Base-by-base conservation (phyloP, 148 eudicot genomes). In the Rhododendron ferrugineum region DNA sequence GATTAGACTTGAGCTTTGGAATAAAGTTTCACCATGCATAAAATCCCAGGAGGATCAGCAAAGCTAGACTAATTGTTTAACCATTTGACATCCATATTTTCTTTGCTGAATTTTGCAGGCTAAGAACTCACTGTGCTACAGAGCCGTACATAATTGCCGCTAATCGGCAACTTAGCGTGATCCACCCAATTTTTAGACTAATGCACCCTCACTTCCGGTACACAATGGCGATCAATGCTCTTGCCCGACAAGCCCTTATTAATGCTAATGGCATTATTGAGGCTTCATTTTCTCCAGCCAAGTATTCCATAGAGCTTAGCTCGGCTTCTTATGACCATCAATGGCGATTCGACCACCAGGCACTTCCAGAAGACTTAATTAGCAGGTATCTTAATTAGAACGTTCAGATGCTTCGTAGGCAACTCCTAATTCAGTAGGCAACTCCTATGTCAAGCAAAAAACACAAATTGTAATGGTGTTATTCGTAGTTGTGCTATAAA, bases 141-240 rank as follows among this genome's bases (percentile, higher is more conserved):
- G 98, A 96, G 85, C 97, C 97, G 13, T 96, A 93, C 89, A 89
- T 94, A 75, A 96, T 96, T 20, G 97, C 98, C 8, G 84, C 89
- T 11, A 89, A 93, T 78, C 85, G 98, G 84, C 98, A 94, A 79
- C 88, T 96, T 8, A 96, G 98, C 78, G 91, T 92, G 11, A 86
- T 93, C 91, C 98, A 96, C 85, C 98, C 98, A 0, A 96, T 96
- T 30, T 88, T 88, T 78, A 91, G 91, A 81, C 91, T 96, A 11
- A 11, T 96, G 88, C 89, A 88, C 47, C 98, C 98, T 88, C 92
- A 96, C 88, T 89, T 93, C 1, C 94, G 98, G 1, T 96, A 93
- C 91, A 96, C 98, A 7, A 93, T 96, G 98, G 98, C 93, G 93
- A 96, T 96, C 80, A 96, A 96, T 87, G 93, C 94, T 72, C 90